Evolutionary conservation across 2,329 filamentous ascomycete genomes (phyloP).

Genomic region (Rasamsonia emersonii): DNA sequence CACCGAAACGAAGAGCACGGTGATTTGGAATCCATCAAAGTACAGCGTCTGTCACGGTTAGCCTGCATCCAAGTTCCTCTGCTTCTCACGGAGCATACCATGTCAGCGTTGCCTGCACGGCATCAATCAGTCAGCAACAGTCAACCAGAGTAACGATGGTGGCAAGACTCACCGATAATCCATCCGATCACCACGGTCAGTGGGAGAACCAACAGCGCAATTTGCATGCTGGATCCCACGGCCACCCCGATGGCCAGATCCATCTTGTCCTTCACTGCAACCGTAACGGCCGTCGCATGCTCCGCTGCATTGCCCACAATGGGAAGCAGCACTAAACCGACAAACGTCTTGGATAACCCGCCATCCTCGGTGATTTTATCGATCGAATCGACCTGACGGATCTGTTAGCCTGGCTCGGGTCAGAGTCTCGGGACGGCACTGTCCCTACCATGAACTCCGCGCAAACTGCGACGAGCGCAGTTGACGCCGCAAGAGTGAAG

Average conservation of each 20-base stretch:
- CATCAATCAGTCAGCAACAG: conserved; percentile 5
- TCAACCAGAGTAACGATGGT: not conserved
- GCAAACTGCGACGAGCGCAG: conserved; percentile 71
- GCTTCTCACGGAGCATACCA: conserved; percentile 33
- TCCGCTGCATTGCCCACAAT: conserved; percentile 60
- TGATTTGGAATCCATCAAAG: conserved; percentile 84
- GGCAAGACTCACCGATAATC: conserved; percentile 38
- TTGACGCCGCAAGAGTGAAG: conserved; percentile 61
- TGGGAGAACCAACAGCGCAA: conserved; percentile 54
- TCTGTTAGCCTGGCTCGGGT: too few species aligned
- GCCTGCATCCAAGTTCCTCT: not conserved
- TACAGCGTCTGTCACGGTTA: conserved; percentile 51
- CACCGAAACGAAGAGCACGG: conserved; percentile 49
- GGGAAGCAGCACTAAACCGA: conserved; percentile 55
- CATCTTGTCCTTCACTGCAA: conserved; percentile 60
- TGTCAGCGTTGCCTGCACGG: conserved; percentile 42
- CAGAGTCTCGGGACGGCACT: too few species aligned
- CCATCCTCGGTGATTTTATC: conserved; percentile 43
- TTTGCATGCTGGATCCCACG: conserved; percentile 58
- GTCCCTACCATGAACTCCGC: conserved; percentile 55
- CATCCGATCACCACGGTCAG: conserved; percentile 54
- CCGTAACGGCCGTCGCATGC: conserved; percentile 55
- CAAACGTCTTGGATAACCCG: conserved; percentile 50
- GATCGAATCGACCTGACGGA: conserved; percentile 49
- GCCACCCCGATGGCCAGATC: conserved; percentile 59